Conservation (phyloP, 1,139 yeast genomes). For the Williopsis jadinii region DNA sequence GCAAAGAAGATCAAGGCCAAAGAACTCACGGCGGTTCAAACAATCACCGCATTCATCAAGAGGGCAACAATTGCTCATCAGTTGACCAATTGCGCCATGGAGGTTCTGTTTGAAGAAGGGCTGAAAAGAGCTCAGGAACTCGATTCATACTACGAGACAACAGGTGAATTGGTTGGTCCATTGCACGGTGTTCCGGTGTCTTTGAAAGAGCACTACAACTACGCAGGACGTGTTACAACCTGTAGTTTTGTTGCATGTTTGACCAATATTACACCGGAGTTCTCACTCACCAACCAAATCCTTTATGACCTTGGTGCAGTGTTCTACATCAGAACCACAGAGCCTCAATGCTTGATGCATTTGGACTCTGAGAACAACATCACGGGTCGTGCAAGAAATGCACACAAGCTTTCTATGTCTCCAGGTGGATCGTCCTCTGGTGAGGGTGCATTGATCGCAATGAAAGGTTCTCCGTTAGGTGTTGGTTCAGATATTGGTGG, state of each 20-base stretch:
- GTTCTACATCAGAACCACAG: slow-evolving; percentile 46
- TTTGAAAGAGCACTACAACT: slow-evolving; percentile 65
- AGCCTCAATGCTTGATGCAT: slow-evolving; percentile 57
- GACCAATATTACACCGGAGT: slow-evolving; percentile 41
- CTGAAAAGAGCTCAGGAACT: slow-evolving; percentile 45
- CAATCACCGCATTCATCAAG: slow-evolving; percentile 29
- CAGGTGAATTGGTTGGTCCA: slow-evolving; percentile 56
- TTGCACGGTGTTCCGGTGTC: slow-evolving; percentile 78
- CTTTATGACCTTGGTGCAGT: slow-evolving; percentile 63
- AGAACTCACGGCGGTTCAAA: slow-evolving; percentile 25
- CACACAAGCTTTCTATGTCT: slow-evolving; percentile 43
- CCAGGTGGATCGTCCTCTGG: slow-evolving; percentile 77
- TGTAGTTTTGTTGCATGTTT: slow-evolving; percentile 56
- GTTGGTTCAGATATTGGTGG: slow-evolving; percentile 81
- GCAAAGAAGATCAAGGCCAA: slow-evolving; percentile 30
- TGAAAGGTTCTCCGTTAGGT: slow-evolving; percentile 61
- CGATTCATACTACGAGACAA: slow-evolving; percentile 42
- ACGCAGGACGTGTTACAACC: slow-evolving; percentile 49
- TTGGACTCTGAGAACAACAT: slow-evolving; percentile 43
- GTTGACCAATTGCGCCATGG: slow-evolving; percentile 53
- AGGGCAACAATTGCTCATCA: slow-evolving; percentile 39
- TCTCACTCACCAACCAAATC: slow-evolving; percentile 45
- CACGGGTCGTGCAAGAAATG: slow-evolving; percentile 48
- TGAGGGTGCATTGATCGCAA: slow-evolving; percentile 62
- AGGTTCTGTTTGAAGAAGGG: slow-evolving; percentile 51